phyloP scores from a whole-genome alignment of 2,329 filamentous ascomycete species.

The Dactylellina haptotyla region DNA sequence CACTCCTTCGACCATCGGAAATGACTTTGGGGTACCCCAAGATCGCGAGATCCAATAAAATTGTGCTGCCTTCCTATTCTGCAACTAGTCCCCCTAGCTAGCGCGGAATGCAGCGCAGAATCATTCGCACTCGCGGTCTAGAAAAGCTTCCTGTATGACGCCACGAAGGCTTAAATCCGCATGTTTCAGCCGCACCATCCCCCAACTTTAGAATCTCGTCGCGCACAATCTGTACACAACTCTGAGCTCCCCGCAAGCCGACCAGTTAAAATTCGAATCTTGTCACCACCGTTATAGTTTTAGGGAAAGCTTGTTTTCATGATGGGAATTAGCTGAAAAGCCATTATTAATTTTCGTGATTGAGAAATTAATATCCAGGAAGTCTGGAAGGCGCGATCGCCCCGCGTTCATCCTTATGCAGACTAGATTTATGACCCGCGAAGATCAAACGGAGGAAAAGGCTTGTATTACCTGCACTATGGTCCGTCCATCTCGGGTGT shows the following conservation, averaged over 20 bases:
- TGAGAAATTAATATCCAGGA: no score
- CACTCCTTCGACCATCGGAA: neutral
- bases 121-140: neutral
- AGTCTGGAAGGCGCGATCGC: no score
- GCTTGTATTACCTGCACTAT: no score
- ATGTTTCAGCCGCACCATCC: conserved; percentile 25
- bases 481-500: no score
- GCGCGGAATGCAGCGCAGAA: neutral
- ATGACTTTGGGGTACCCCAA: neutral
- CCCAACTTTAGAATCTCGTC: conserved; percentile 26
- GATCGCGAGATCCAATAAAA: neutral
- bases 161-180: conserved; percentile 4
- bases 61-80: conserved; percentile 1
- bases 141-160: neutral
- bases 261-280: neutral
- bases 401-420: no score
- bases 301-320: no score
- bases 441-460: no score
- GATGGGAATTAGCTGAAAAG: no score
- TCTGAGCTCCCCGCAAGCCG: conserved; percentile 8
- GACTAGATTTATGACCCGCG: no score
- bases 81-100: neutral
- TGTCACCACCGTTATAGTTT: no score
- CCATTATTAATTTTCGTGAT: no score
- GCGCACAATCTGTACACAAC: conserved; percentile 10